Evolutionary conservation across 805 yeast species (phyloP), one percentile per base, ranked within the genome.

Genomic region (Metschnikowia anglica): DNA sequence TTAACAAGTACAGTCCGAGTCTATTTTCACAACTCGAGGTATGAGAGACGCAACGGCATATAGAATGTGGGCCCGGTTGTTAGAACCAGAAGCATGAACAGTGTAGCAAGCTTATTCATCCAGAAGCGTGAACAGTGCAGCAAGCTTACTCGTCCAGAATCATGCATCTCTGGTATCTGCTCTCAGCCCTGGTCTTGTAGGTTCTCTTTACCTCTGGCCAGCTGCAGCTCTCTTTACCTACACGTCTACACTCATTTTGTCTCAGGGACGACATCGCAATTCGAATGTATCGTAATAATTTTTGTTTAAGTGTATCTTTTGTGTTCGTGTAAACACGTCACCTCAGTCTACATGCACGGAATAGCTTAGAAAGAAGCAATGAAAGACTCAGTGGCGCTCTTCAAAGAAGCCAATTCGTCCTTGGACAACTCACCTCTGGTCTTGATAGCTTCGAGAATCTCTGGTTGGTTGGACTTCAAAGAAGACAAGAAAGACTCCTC

Each of bases 401-500:
- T 90, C 77, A 93, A 85, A 74, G 83, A 78, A 51, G 77, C 93
- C 72, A 95, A 80, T 66, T 78, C 74, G 66, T 89, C 97, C 68
- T 86, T 79, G 60, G 96, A 76, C 64, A 93, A 81, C 76, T 84
- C 86, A 79, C 99, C 99, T 75, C 81, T 79, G 63, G 76, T 80
- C 76, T 80, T 84, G 72, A 93, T 88, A 60, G 93, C 85, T 41
- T 80, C 81, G 62, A 91, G 74, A 73, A 95, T 76, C 53, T 80
- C 91, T 59, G 84, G 61, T 75, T 89, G 91, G 79, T 87, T 88
- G 59, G 97, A 73, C 79, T 88, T 85, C 74, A 93, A 81, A 83
- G 85, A 82, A 59, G 96, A 79, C 70, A 86, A 76, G 90, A 90
- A 93, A 64, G 88, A 83, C 62, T 81, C 75, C 84, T 93, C 99